A percentile compares a stretch with the other conserved stretches of the same genome.
These are phyloP conservation scores for Ilyonectria mors-panacis DNA, from an alignment of 2,329 filamentous ascomycete genomes.

Conservation along the genomic window DNA sequence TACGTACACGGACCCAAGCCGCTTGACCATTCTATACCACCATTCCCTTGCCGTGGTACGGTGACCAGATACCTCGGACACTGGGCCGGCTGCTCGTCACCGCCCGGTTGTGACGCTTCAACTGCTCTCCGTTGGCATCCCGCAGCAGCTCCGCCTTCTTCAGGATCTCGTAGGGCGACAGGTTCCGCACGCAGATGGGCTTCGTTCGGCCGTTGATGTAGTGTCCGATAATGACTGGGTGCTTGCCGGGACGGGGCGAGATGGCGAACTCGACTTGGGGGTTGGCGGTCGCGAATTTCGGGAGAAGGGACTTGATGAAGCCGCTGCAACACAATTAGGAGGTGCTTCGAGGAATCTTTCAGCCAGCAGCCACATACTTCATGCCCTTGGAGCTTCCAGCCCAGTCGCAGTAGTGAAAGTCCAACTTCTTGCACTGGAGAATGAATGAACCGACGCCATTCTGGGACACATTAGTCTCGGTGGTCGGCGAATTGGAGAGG, in stretches of 20 bases:
- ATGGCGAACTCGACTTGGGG: slow-evolving; percentile 93
- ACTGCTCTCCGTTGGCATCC: slow-evolving; percentile 82
- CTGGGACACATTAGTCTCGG: slow-evolving; percentile 62
- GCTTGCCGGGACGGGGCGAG: slow-evolving; percentile 89
- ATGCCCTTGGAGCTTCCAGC: slow-evolving; percentile 94
- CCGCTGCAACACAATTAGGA: slow-evolving; percentile 65
- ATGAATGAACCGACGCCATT: slow-evolving; percentile 98
- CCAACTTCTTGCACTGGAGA: slow-evolving; percentile 94
- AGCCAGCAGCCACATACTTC: slow-evolving; percentile 73
- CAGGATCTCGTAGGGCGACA: slow-evolving; percentile 84
- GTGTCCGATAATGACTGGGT: slow-evolving; percentile 89
- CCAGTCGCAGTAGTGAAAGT: slow-evolving; percentile 98
- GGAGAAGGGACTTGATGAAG: slow-evolving; percentile 85
- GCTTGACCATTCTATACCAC: slow-evolving; percentile 58
- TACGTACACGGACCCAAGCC: slow-evolving; percentile 42
- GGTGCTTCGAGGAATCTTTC: not conserved
- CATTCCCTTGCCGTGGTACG: slow-evolving; percentile 75
- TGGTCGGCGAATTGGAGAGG: not conserved
- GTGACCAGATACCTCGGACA: slow-evolving; percentile 80
- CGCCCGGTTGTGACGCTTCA: slow-evolving; percentile 74
- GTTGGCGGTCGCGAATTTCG: slow-evolving; percentile 83
- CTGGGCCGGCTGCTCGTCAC: slow-evolving; percentile 75
- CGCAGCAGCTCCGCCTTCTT: slow-evolving; percentile 83
- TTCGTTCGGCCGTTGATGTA: slow-evolving; percentile 94
- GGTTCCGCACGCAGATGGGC: slow-evolving; percentile 89